Evolutionary conservation across 2,329 filamentous ascomycete genomes (phyloP).

Genomic region (Zymoseptoria crescenta): DNA sequence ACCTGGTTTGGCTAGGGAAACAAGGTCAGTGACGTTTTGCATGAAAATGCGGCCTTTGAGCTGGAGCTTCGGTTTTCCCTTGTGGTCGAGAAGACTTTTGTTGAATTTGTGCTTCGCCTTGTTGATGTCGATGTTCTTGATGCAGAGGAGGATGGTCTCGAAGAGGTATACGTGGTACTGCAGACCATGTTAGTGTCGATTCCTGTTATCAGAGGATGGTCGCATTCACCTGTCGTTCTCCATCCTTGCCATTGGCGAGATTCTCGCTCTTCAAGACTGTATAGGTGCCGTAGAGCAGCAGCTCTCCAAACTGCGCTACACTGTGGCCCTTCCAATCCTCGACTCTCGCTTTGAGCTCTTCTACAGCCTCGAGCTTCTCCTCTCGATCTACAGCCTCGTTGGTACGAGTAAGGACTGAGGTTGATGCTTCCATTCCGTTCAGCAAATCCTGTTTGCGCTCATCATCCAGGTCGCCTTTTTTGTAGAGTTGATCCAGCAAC

Average conservation of each 20-base stretch:
- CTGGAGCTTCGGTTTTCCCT: slow-evolving; percentile 69
- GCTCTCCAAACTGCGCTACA: slow-evolving; percentile 81
- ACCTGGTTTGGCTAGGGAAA: slow-evolving; percentile 83
- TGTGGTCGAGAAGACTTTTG: slow-evolving; percentile 61
- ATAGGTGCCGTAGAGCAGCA: slow-evolving; percentile 83
- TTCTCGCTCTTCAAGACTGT: slow-evolving; percentile 65
- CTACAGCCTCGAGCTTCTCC: slow-evolving; percentile 71
- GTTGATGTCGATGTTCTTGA: slow-evolving; percentile 84
- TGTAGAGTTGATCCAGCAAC: slow-evolving; percentile 76
- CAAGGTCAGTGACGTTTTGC: slow-evolving; percentile 95
- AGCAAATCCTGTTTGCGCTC: slow-evolving; percentile 64
- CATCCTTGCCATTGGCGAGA: slow-evolving; percentile 57
- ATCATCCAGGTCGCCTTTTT: slow-evolving; percentile 69
- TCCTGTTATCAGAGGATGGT: not conserved
- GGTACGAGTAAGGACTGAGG: slow-evolving; percentile 71
- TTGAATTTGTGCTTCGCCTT: slow-evolving; percentile 68
- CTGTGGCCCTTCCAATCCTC: slow-evolving; percentile 96
- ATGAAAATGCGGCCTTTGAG: slow-evolving; percentile 97
- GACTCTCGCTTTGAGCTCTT: slow-evolving; percentile 72
- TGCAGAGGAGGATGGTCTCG: slow-evolving; percentile 88
- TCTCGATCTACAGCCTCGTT: slow-evolving; percentile 89
- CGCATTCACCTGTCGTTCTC: slow-evolving; percentile 71
- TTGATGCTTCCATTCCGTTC: slow-evolving; percentile 71
- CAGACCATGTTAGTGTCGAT: slow-evolving; percentile 3
- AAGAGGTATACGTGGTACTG: slow-evolving; percentile 98